Conservation (phyloP, 1,284 basidiomycete genomes). For the Apiotrichum veenhuisii region DNA sequence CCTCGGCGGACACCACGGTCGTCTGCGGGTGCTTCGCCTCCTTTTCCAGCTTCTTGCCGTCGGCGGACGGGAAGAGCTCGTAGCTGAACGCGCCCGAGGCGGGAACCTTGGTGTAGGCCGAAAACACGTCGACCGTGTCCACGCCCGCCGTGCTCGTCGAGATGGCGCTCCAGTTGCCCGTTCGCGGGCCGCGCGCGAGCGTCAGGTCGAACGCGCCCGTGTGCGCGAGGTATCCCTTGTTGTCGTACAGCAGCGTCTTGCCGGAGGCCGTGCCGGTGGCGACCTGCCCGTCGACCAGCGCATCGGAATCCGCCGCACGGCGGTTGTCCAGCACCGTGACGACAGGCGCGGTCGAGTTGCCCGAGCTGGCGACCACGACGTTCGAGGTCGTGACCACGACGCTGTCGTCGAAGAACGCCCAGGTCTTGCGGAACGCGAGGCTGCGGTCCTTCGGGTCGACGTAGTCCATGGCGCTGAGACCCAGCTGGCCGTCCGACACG, state of each 20-base stretch:
- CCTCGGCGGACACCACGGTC: conserved; percentile 8
- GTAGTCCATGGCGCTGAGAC: conserved; percentile 57
- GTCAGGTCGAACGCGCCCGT: conserved; percentile 43
- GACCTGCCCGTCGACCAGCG: conserved; percentile 52
- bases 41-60: neutral
- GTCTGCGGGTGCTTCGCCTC: conserved; percentile 14
- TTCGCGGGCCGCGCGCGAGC: conserved; percentile 53
- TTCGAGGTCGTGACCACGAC: conserved; percentile 60
- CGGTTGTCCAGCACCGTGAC: conserved; percentile 64
- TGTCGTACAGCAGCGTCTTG: conserved; percentile 30
- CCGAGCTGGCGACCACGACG: conserved; percentile 48
- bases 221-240: conserved; percentile 33
- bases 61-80: conserved; percentile 56
- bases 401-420: conserved; percentile 63
- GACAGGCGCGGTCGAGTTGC: conserved; percentile 52
- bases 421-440: conserved; percentile 63
- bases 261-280: conserved; percentile 5
- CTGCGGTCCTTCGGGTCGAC: conserved; percentile 56
- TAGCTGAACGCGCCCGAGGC: conserved; percentile 54
- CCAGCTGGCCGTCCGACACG: conserved; percentile 57
- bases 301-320: conserved; percentile 44
- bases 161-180: conserved; percentile 62
- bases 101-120: conserved; percentile 52
- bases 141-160: conserved; percentile 60
- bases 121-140: conserved; percentile 58